A percentile compares a stretch with the other conserved stretches of the same genome.
Evolutionary conservation across 2,329 filamentous ascomycete genomes (phyloP).

Genomic region (Fusarium redolens): DNA sequence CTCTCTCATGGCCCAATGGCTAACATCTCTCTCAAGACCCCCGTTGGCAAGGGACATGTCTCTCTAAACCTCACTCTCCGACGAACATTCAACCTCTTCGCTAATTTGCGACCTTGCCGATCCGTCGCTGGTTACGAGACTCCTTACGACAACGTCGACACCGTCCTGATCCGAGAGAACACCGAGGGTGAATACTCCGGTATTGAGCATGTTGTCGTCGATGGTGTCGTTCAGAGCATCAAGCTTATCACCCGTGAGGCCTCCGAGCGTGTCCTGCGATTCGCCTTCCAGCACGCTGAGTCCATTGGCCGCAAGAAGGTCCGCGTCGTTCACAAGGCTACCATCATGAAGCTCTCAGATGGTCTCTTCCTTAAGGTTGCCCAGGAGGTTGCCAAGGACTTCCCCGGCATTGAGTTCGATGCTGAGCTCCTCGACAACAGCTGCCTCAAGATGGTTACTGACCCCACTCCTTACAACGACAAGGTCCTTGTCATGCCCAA

Average conservation of each 20-base stretch:
- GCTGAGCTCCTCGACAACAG: conserved; percentile 99
- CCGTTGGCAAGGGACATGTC: conserved; percentile 98
- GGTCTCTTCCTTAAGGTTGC: conserved; percentile 95
- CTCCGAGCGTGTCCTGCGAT: conserved; percentile 93
- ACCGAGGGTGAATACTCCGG: conserved; percentile 99
- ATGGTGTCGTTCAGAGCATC: conserved; percentile 98
- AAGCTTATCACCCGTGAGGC: conserved; percentile 98
- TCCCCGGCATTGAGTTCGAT: conserved; percentile 95
- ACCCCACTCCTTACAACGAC: conserved; percentile 97
- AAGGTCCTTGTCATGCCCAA: conserved; percentile 99
- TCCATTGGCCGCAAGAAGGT: conserved; percentile 96
- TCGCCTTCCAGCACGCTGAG: conserved; percentile 97
- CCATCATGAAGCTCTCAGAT: conserved; percentile 99
- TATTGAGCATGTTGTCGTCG: conserved; percentile 97
- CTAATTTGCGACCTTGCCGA: conserved; percentile 97
- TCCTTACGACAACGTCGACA: conserved; percentile 96
- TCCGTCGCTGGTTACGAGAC: conserved; percentile 98
- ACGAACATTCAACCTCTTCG: conserved; percentile 99
- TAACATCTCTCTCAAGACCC: conserved; percentile 69
- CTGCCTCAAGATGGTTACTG: conserved; percentile 98
- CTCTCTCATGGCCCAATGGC: conserved; percentile 2
- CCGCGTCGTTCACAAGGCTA: conserved; percentile 98
- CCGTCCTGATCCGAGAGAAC: conserved; percentile 98
- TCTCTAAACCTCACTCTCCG: conserved; percentile 98
- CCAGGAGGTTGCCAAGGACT: conserved; percentile 90